Evolutionary conservation across 2,329 filamentous ascomycete genomes (phyloP), one percentile per base, ranked within the genome.

Genomic region (Saccharata proteae): DNA sequence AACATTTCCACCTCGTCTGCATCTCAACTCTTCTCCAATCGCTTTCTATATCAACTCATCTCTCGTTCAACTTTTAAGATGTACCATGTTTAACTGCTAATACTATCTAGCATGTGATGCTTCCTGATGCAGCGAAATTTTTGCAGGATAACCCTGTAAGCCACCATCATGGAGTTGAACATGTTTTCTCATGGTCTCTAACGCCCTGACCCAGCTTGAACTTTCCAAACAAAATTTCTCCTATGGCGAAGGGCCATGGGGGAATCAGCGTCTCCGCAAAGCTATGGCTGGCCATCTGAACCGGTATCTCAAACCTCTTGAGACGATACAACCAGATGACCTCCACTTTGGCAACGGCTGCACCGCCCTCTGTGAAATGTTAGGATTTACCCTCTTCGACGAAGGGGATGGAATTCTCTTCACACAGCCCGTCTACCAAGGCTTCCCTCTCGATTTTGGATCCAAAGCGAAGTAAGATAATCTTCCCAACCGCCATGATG

Each of bases 401-500:
- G 46, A 49, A 1, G 58, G 57, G 1, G 62, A 69, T 26, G 63
- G 54, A 2, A 57, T 70, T 13, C 40, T 71, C 8, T 45, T 65
- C 3, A 55, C 49, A 17, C 47, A 57, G 10, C 65, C 66, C 1
- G 51, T 59, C 5, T 71, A 70, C 35, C 58, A 59, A 12, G 52
- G 59, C 11, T 70, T 70, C 32, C 52, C 60, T 14, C 44, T 58
- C 2, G 67, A 71, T 40, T 62, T 69, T 26, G 57, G 58, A 0
- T 54, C 58, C 12, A 57, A 61, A 30, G 57, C 63, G 4, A 35
- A 38, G 11, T 30, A 41, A 40, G 29, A 26, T 19, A 4, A 46
- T 40, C 14, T 40, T 44, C n/a, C n/a, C n/a, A n/a, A 16, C 21
- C 6, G 19, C 23, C 16, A 10, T 29, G 10, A 19, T 9, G 11